Conservation (phyloP, 768 basidiomycete species). For the Xerocomus potaroensis region DNA sequence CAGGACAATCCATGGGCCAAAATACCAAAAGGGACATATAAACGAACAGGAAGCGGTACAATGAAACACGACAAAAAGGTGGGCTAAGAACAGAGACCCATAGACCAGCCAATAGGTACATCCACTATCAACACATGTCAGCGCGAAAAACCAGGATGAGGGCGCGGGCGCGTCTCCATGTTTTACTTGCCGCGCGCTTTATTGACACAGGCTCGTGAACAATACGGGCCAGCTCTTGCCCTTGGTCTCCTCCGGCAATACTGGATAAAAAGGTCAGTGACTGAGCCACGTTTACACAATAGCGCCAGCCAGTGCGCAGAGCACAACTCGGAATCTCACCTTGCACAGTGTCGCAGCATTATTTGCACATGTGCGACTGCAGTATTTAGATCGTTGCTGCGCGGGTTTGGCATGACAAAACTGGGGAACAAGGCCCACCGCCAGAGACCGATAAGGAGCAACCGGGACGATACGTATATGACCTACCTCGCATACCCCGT, state of each 20-base stretch:
- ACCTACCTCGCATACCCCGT: conserved; percentile 23
- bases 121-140: not conserved
- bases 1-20: not conserved
- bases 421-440: conserved; percentile 28
- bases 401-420: conserved; percentile 55
- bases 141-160: too few species aligned
- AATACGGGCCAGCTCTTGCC: conserved; percentile 13
- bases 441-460: not conserved
- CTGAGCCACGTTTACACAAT: not conserved
- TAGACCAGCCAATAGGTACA: conserved; percentile 5
- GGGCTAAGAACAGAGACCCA: not conserved
- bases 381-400: conserved; percentile 51
- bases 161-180: not conserved
- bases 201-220: conserved; percentile 26
- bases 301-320: not conserved
- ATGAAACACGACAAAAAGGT: conserved; percentile 1
- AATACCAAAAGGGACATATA: not conserved
- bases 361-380: conserved; percentile 57
- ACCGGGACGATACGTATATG: not conserved
- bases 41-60: not conserved
- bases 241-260: conserved; percentile 22
- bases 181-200: conserved; percentile 13
- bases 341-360: conserved; percentile 34
- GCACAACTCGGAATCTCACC: conserved; percentile 2
- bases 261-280: conserved; percentile 7